phyloP scores from a whole-genome alignment of 129 eudicot species.

The Artemisia annua region DNA sequence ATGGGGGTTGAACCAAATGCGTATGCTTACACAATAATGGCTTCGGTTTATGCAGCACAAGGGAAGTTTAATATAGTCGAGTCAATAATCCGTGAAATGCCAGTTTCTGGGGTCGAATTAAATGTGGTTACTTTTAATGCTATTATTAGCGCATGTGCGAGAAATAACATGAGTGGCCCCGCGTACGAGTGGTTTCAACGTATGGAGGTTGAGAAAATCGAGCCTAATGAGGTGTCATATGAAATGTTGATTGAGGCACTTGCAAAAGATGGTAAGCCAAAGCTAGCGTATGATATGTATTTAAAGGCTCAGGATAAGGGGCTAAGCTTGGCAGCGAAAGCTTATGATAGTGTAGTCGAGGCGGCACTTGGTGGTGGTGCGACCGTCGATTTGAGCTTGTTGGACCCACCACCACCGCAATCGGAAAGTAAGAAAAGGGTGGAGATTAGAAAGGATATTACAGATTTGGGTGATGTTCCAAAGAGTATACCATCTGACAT shows the following conservation, averaged over 20 bases:
- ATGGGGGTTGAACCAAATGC: slow-evolving; percentile 75
- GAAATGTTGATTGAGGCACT: slow-evolving; percentile 87
- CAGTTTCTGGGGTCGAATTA: slow-evolving; percentile 43
- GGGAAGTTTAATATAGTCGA: slow-evolving; percentile 68
- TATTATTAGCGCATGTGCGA: slow-evolving; percentile 68
- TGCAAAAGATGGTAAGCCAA: slow-evolving; percentile 78
- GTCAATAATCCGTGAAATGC: slow-evolving; percentile 68
- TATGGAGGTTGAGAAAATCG: slow-evolving; percentile 54
- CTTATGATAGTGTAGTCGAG: slow-evolving; percentile 58
- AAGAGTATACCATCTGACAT: slow-evolving; percentile 50
- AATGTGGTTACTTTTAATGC: slow-evolving; percentile 87
- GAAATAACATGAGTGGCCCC: slow-evolving; percentile 47
- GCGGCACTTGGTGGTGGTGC: slow-evolving; percentile 47
- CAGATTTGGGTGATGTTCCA: slow-evolving; percentile 49
- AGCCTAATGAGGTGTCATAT: slow-evolving; percentile 74
- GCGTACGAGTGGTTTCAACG: slow-evolving; percentile 91
- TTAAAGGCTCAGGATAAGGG: slow-evolving; percentile 58
- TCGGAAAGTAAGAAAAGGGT: slow-evolving; percentile 49
- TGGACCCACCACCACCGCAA: slow-evolving; percentile 67
- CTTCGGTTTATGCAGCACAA: slow-evolving; percentile 71
- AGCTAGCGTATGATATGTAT: slow-evolving; percentile 77
- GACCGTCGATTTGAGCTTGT: slow-evolving; percentile 43
- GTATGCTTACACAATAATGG: slow-evolving; percentile 92
- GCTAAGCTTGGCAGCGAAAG: slow-evolving; percentile 56
- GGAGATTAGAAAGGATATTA: slow-evolving; percentile 39